A percentile compares a stretch with the other conserved stretches of the same genome.
Evolutionary conservation across 2,329 filamentous ascomycete species (phyloP).

Genomic region (Arthrobotrys iridis): DNA sequence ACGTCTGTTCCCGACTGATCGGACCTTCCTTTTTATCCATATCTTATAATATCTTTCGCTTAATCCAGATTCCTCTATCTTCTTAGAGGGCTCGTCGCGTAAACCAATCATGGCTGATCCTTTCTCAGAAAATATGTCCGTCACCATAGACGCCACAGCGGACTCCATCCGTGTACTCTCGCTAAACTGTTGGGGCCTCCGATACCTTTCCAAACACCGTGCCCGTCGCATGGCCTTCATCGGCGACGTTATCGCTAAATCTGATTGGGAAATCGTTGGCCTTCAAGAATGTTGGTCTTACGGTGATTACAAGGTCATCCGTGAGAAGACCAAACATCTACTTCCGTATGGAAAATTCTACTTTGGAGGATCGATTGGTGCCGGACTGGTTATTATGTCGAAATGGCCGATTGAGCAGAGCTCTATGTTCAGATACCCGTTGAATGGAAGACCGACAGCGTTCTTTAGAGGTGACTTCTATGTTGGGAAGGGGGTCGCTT

Average conservation of each 20-base stretch:
- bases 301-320: constrained; percentile 76
- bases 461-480: constrained; percentile 97
- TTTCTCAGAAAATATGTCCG: constrained; percentile 37
- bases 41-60: background rate
- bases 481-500: constrained; percentile 92
- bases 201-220: constrained; percentile 82
- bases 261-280: constrained; percentile 84
- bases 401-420: constrained; percentile 92
- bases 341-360: constrained; percentile 95
- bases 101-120: constrained; percentile 25
- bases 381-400: constrained; percentile 88
- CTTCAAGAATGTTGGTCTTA: constrained; percentile 82
- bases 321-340: constrained; percentile 87
- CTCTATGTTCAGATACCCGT: constrained; percentile 84
- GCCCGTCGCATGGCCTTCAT: constrained; percentile 84
- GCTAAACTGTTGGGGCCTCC: constrained; percentile 97
- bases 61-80: background rate
- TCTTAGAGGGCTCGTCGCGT: background rate
- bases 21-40: background rate
- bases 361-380: constrained; percentile 86
- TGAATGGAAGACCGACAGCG: constrained; percentile 91
- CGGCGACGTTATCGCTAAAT: constrained; percentile 74
- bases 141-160: constrained; percentile 22
- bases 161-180: constrained; percentile 77
- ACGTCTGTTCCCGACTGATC: constrained; percentile 16